Evolutionary conservation across 139 green algal species (phyloP), one percentile per base, ranked within the genome.

Genomic region (Pycnococcus provasolii): DNA sequence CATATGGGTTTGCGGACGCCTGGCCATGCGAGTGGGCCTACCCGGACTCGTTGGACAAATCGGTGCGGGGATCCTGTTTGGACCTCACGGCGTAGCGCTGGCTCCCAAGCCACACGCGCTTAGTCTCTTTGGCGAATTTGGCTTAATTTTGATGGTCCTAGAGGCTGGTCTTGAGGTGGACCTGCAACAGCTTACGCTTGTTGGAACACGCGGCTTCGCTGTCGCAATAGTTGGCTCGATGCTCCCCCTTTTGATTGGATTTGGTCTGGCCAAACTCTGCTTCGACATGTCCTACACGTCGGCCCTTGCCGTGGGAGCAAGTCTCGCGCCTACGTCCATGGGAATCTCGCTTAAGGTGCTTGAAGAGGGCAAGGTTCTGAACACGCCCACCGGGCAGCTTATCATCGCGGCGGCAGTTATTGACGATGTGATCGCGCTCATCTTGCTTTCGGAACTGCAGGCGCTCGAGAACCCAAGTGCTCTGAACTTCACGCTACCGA

Each of bases 101-200:
- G 58, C 43, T 5, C 58, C 59, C 8, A 42, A 42, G 3, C 59
- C 58, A 3, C 4, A 45, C 47, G 47, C 58, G 46, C 48, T 74
- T 40, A 59, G 26, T 4, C 46, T 74, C 6, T 37, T 64, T 39
- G 68, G 68, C 3, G 68, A 74, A 50, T 7, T 74, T 13, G 68
- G 68, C 40, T 40, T 74, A 42, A 11, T 66, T 5, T 47, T 74
- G 15, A 51, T 68, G 9, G 68, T 68, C 4, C 58, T 74, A 3
- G 58, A 74, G 48, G 68, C 68, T 3, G 68, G 68, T 7, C 47
- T 74, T 4, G 68, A 74, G 59, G 39, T 74, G 6, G 68, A 74
- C 50, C 48, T 66, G 46, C 2, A 4, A 37, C 45, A 50, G 58
- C 68, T 74, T 2, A 8, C 39, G 37, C 47, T 54, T 4, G 51